phyloP scores from a whole-genome alignment of 1,284 basidiomycete species.

The Sanghuangporus weigelae region DNA sequence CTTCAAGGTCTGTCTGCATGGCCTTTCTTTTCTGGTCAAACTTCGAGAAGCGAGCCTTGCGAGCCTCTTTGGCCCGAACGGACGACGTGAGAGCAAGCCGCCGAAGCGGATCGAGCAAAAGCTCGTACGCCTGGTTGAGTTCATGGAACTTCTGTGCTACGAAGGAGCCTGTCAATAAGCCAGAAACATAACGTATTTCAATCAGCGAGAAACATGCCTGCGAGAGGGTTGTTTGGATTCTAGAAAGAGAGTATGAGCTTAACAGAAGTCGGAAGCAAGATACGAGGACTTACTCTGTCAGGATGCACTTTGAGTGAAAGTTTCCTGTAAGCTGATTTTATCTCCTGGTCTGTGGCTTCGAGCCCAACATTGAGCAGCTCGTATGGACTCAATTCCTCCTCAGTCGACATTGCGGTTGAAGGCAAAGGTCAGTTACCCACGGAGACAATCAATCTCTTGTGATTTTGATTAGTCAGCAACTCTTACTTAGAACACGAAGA shows the following conservation, averaged over 20 bases:
- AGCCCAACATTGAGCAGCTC: slow-evolving; percentile 62
- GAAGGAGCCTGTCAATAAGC: neutral
- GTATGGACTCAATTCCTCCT: slow-evolving; percentile 68
- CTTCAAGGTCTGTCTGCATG: slow-evolving; percentile 81
- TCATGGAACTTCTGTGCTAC: slow-evolving; percentile 81
- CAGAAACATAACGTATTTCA: neutral
- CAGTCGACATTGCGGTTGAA: slow-evolving; percentile 18
- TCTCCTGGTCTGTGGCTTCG: slow-evolving; percentile 77
- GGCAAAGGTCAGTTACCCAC: neutral
- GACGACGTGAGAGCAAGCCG: slow-evolving; percentile 82
- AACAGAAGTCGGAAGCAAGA: slow-evolving; percentile 18
- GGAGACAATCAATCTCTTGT: neutral
- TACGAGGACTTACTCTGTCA: slow-evolving; percentile 59
- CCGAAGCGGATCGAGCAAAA: slow-evolving; percentile 78
- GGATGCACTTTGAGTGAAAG: slow-evolving; percentile 86
- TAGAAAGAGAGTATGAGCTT: slow-evolving; percentile 30
- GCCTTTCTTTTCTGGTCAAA: slow-evolving; percentile 78
- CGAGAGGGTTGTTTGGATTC: slow-evolving; percentile 78
- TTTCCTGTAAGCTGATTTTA: slow-evolving; percentile 79
- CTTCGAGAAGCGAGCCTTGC: slow-evolving; percentile 66
- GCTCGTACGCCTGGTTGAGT: slow-evolving; percentile 80
- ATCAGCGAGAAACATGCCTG: slow-evolving; percentile 39
- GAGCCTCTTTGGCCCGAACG: slow-evolving; percentile 65
- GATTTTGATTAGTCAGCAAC: neutral
- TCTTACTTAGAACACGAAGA: neutral